phyloP scores from a whole-genome alignment of 2,329 filamentous ascomycete genomes.

The Epichloe uncinata region DNA sequence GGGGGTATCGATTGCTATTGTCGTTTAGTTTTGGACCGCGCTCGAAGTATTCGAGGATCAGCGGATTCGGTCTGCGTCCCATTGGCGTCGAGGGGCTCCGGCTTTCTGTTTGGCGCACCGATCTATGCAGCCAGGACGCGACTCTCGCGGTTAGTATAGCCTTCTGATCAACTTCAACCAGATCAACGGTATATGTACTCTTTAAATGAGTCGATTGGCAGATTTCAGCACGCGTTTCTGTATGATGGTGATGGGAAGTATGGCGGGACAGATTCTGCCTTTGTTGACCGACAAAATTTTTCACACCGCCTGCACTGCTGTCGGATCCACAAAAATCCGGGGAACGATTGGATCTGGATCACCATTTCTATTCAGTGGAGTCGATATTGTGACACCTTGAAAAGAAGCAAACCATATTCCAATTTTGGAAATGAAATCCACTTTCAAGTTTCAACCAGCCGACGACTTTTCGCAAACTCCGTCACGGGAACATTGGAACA shows the following conservation, averaged over 20 bases:
- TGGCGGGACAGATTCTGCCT: constrained; percentile 19
- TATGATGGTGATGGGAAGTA: constrained; percentile 6
- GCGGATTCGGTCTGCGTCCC: constrained; percentile 71
- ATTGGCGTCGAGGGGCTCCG: constrained; percentile 31
- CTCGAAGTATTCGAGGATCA: constrained; percentile 81
- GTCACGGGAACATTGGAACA: no score
- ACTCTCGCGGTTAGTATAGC: not conserved
- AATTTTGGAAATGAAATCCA: no score
- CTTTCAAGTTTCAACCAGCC: no score
- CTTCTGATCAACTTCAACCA: not conserved
- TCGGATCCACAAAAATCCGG: not conserved
- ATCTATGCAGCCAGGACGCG: constrained; percentile 16
- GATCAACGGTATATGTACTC: not conserved
- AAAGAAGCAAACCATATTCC: no score
- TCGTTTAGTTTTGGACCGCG: constrained; percentile 77
- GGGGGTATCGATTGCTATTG: constrained; percentile 81
- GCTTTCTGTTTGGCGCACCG: constrained; percentile 8
- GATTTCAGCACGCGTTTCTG: not conserved
- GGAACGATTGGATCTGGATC: not conserved
- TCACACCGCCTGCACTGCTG: constrained; percentile 18
- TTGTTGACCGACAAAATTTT: constrained; percentile 21
- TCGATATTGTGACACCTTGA: no score
- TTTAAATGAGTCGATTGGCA: not conserved
- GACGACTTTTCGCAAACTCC: no score
- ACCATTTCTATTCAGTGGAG: not conserved